Evolutionary conservation across 306 rosid species (phyloP).

Genomic region (Cucurbita maxima): DNA sequence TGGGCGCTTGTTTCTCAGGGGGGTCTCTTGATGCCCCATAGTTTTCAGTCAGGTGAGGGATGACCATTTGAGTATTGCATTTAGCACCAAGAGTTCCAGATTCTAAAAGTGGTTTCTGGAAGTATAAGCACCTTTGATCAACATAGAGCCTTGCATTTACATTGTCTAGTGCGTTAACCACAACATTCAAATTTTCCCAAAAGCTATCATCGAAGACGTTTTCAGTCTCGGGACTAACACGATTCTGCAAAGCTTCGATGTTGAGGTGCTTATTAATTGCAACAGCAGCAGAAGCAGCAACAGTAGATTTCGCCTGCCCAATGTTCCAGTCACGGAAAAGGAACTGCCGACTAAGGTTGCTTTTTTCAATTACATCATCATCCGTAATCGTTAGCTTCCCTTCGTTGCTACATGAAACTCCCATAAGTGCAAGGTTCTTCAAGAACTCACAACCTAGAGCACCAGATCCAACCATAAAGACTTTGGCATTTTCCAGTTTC

Average conservation of each 20-base stretch:
- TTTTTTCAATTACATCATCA: conserved; percentile 97
- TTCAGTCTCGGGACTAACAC: conserved; percentile 77
- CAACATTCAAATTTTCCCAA: conserved; percentile 66
- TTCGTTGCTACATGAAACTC: conserved; percentile 71
- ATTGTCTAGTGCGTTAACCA: conserved; percentile 84
- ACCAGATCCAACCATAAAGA: conserved; percentile 92
- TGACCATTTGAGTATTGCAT: conserved; percentile 98
- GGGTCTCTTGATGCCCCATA: conserved; percentile 99
- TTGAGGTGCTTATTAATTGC: conserved; percentile 45
- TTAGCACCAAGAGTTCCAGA: conserved; percentile 96
- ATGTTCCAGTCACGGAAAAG: conserved; percentile 99
- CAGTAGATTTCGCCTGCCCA: conserved; percentile 92
- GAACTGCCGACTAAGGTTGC: conserved; percentile 94
- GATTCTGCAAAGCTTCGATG: conserved; percentile 63
- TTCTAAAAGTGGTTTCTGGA: conserved; percentile 97
- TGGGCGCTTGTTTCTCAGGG: conserved; percentile 97
- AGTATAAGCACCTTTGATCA: conserved; percentile 90
- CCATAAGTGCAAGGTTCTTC: conserved; percentile 87
- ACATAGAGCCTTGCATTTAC: conserved; percentile 91
- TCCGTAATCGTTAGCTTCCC: conserved; percentile 83
- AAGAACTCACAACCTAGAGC: conserved; percentile 91
- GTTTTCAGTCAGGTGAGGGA: conserved; percentile 90
- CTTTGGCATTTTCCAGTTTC: conserved; percentile 69
- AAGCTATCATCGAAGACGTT: conserved; percentile 55
- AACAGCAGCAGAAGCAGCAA: conserved; percentile 77